These are phyloP conservation scores for Calocera cornea DNA, from an alignment of 768 basidiomycete genomes.

Conservation along the genomic window DNA sequence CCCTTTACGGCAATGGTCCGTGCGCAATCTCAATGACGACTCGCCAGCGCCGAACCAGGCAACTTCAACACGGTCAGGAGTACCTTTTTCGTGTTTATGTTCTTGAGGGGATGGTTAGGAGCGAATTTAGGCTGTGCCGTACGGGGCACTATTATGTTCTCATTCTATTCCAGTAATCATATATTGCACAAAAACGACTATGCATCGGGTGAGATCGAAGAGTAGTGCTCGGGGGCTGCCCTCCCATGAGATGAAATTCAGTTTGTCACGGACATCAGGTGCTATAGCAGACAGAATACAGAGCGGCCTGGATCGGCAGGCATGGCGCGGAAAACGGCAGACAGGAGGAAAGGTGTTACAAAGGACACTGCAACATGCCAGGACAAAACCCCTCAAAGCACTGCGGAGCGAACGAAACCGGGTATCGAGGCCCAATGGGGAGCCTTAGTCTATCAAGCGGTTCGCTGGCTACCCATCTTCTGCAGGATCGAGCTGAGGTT, in stretches of 20 bases:
- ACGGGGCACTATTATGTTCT: neutral
- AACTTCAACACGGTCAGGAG: too few relatives aligned
- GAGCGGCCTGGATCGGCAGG: neutral
- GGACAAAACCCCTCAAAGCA: neutral
- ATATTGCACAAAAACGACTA: neutral
- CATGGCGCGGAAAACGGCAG: neutral
- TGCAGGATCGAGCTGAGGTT: conserved; percentile 34
- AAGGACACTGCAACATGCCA: neutral
- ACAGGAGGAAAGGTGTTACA: neutral
- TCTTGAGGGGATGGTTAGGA: neutral
- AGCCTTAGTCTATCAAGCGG: neutral
- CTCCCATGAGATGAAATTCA: neutral
- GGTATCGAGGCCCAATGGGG: neutral
- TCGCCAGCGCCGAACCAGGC: too few relatives aligned
- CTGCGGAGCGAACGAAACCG: neutral
- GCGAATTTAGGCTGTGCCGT: neutral
- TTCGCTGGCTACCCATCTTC: conserved; percentile 18
- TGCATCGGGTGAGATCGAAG: neutral
- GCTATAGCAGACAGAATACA: neutral
- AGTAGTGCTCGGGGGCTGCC: neutral
- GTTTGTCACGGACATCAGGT: neutral
- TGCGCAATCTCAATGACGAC: neutral
- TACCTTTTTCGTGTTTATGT: neutral
- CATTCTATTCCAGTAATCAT: neutral
- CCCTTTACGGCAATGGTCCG: neutral